Evolutionary conservation across 228 moss, liverwort and hornwort species (phyloP).

Genomic region (Sphagnum fallax): DNA sequence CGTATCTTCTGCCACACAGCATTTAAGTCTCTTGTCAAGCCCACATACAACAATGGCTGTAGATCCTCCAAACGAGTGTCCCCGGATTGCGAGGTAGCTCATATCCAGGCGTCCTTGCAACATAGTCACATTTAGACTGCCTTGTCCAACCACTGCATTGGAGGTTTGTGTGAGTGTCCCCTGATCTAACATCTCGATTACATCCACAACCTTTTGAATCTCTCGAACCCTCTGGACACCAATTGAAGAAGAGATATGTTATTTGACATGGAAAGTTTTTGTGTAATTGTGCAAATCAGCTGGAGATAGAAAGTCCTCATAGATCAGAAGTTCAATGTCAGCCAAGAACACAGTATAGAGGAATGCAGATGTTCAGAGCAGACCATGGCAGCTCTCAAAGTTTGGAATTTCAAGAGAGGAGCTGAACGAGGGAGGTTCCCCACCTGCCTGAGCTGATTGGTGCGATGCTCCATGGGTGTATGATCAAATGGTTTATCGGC

Average conservation of each 20-base stretch:
- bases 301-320: too few species aligned
- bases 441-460: slow-evolving; percentile 46
- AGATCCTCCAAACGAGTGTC: slow-evolving; percentile 34
- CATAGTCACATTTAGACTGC: slow-evolving; percentile 20
- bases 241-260: background rate
- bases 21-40: slow-evolving; percentile 27
- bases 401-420: background rate
- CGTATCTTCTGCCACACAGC: slow-evolving; percentile 38
- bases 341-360: too few species aligned
- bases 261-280: too few species aligned
- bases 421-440: background rate
- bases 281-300: too few species aligned
- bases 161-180: slow-evolving; percentile 22
- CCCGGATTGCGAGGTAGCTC: slow-evolving; percentile 22
- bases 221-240: slow-evolving; percentile 17
- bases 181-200: slow-evolving; percentile 25
- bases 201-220: slow-evolving; percentile 26
- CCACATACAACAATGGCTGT: slow-evolving; percentile 35
- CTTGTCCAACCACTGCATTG: slow-evolving; percentile 18
- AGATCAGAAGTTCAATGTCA: too few species aligned
- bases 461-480: slow-evolving; percentile 42
- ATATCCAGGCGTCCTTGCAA: slow-evolving; percentile 24
- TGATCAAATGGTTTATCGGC: slow-evolving; percentile 22
- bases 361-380: too few species aligned
- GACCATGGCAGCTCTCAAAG: too few species aligned